phyloP scores from a whole-genome alignment of 1,284 basidiomycete species.

The Pseudozyma flocculosa region DNA sequence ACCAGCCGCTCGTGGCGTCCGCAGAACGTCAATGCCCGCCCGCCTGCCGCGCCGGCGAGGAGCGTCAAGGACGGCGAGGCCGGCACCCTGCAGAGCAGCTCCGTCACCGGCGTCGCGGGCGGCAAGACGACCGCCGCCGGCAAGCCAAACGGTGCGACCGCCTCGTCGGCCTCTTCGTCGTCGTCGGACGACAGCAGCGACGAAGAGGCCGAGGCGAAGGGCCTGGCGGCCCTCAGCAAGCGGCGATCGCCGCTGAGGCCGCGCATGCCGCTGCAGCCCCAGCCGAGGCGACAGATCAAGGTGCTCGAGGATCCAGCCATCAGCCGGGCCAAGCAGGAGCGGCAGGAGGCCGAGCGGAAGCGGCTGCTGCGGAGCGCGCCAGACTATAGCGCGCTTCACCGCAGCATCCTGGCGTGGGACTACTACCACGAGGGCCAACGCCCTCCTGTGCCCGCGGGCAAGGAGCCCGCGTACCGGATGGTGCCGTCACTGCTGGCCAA shows the following conservation, averaged over 20 bases:
- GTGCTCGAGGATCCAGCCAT: constrained; percentile 64
- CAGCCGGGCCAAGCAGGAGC: constrained; percentile 29
- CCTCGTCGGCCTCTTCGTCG: constrained; percentile 45
- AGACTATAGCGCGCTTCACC: constrained; percentile 77
- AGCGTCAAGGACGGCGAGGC: constrained; percentile 27
- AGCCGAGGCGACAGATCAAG: constrained; percentile 70
- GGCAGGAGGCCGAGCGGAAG: constrained; percentile 41
- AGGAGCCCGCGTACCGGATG: constrained; percentile 17
- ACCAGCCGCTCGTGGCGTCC: constrained; percentile 24
- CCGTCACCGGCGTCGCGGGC: constrained; percentile 41
- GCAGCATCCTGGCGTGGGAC: constrained; percentile 81
- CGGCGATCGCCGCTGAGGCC: constrained; percentile 28
- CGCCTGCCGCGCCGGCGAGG: constrained; percentile 4
- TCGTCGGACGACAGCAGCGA: constrained; percentile 59
- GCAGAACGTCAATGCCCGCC: constrained; percentile 31
- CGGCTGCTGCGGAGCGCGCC: constrained; percentile 75
- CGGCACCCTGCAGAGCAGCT: too few species aligned
- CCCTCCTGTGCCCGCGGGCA: constrained; percentile 62
- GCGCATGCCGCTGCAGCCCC: constrained; percentile 59
- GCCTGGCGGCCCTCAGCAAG: constrained; percentile 65
- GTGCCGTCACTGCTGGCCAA: constrained; percentile 68
- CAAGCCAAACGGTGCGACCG: constrained; percentile 6
- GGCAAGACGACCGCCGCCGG: constrained; percentile 19
- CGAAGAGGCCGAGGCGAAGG: constrained; percentile 61
- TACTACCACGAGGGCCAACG: constrained; percentile 70